These are phyloP conservation scores for Globisporangium barbulae DNA, from an alignment of 352 stramenopile species.

Conservation along the genomic window DNA sequence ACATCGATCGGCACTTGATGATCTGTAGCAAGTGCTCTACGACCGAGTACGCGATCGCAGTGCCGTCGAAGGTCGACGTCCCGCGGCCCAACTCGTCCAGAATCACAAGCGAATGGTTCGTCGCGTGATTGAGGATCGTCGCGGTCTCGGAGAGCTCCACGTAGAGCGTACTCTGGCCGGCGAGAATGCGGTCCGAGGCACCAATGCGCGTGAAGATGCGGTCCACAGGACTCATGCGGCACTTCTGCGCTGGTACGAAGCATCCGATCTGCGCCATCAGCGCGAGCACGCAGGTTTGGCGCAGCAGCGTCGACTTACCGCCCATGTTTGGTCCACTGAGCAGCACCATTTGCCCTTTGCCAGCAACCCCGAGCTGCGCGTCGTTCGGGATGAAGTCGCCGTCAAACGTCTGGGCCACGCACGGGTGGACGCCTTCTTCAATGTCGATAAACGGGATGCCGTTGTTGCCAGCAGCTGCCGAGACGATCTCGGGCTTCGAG, in stretches of 20 bases:
- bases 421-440: slow-evolving; percentile 93
- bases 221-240: slow-evolving; percentile 95
- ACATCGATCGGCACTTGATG: slow-evolving; percentile 93
- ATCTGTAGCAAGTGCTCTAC: slow-evolving; percentile 90
- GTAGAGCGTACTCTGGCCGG: slow-evolving; percentile 99
- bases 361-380: slow-evolving; percentile 81
- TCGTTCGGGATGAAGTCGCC: slow-evolving; percentile 98
- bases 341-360: slow-evolving; percentile 79
- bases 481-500: slow-evolving; percentile 89
- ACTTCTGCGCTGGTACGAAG: slow-evolving; percentile 96
- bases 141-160: slow-evolving; percentile 98
- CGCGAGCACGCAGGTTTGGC: slow-evolving; percentile 97
- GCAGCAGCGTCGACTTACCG: slow-evolving; percentile 97
- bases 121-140: slow-evolving; percentile 96
- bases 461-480: slow-evolving; percentile 41
- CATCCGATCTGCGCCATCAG: slow-evolving; percentile 99
- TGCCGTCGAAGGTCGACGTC: slow-evolving; percentile 98
- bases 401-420: slow-evolving; percentile 81
- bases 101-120: slow-evolving; percentile 95
- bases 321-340: slow-evolving; percentile 99
- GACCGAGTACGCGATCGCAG: slow-evolving; percentile 97
- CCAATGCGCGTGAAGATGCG: slow-evolving; percentile 99
- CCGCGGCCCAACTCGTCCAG: slow-evolving; percentile 98
- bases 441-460: slow-evolving; percentile 86
- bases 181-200: slow-evolving; percentile 96